Base-by-base conservation (phyloP, 2,329 filamentous ascomycete genomes). In the Hymenotorrendiella dingleyae region DNA sequence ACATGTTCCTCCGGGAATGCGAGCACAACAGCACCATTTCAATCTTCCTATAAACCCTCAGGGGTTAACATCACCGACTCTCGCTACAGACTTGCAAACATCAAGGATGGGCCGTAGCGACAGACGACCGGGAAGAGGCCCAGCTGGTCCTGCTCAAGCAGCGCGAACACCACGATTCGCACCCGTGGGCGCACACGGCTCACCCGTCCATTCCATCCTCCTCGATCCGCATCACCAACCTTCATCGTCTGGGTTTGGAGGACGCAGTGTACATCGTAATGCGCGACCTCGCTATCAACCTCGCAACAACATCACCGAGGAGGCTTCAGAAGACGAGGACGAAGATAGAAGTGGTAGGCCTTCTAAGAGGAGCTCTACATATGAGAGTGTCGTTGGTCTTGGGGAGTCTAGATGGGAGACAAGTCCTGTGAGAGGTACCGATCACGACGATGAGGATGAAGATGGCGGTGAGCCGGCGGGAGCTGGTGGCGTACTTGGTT, bases 151-250 rank as follows among this genome's bases (percentile, higher is more conserved):
- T 22, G 57, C 63, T 20, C 62, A 66, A 34, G 23, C 62, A 14
- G 57, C 57, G 7, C 64, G 66, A 34, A 69, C 68, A 3, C 65
- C 70, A 4, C 67, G 68, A 17, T 68, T 70, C 38, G 68, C 71
- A 36, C 58, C 70, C 42, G 33, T 48, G 48, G 57, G 47, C 12
- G 26, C 48, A 38, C 50, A 59, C 27, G 52, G 49, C 19, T 55
- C 74, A 8, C 82, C 83, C 4, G 81, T 86, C 73, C 77, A 80
- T 14, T 88, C 84, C 1, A 76, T 86, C 51, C 69, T 90, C 2
- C 69, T 90, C 2, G 85, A 90, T 62, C 80, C 84, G 2, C 84
- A 86, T 57, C 81, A 90, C 48, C 84, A 89, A 47, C 84, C 84
- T 5, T 68, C 71, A 1, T 66, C 67, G 2, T 69, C 72, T 8